Conservation (phyloP, 129 eudicot genomes). For the Smallanthus sonchifolius region DNA sequence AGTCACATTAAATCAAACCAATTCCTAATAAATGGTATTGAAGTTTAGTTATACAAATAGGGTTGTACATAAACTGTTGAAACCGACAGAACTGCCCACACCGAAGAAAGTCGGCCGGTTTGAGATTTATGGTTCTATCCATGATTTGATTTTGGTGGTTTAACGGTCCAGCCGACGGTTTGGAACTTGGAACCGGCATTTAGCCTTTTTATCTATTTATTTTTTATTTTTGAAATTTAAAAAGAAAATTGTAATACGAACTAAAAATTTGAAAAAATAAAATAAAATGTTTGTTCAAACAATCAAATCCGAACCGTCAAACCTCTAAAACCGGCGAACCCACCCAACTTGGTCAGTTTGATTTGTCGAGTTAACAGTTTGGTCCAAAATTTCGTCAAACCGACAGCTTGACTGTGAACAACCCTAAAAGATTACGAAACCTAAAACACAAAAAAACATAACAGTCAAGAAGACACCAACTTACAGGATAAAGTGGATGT, state of each 20-base stretch:
- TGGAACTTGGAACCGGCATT: background rate
- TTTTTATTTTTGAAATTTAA: background rate
- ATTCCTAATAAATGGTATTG: background rate
- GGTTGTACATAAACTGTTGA: background rate
- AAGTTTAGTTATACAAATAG: background rate
- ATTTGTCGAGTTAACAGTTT: background rate
- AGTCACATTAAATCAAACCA: background rate
- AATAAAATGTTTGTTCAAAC: background rate
- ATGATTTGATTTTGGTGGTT: background rate
- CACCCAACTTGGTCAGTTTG: background rate
- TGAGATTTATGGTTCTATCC: background rate
- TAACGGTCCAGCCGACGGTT: background rate
- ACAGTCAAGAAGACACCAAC: constrained; percentile 12
- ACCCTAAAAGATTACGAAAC: background rate
- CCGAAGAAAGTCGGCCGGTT: background rate
- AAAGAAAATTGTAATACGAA: background rate
- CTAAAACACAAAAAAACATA: background rate
- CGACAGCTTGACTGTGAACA: background rate
- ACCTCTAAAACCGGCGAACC: background rate
- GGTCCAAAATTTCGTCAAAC: background rate
- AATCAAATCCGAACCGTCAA: background rate
- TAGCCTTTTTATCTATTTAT: background rate
- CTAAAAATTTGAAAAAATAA: background rate
- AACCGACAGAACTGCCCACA: background rate
- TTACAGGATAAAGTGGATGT: constrained; percentile 62